Base-by-base conservation (phyloP, 345 rosid genomes). In the Citrus sinensis region DNA sequence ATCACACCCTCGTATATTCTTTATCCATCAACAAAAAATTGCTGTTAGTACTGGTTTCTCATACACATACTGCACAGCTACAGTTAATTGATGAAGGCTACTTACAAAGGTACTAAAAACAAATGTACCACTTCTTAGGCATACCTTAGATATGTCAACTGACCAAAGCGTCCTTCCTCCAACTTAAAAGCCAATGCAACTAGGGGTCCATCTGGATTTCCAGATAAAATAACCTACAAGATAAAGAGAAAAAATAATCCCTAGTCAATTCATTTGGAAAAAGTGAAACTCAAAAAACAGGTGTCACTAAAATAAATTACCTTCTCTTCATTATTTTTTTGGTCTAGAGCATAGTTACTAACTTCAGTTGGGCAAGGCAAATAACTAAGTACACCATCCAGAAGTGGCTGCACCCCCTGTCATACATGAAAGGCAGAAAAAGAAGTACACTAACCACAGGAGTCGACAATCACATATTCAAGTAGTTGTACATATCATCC, bases 111-210 rank as follows among this genome's bases (percentile, higher is more conserved):
- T 27, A 20, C 59, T 30, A 34, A 40, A 79, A 34, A 64, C 24
- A 49, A 56, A 30, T 17, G 32, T 14, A 34, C 54, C 59, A 78
- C 20, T 56, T 71, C 75, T 40, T 49, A 46, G 51, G 71, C 67
- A 56, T 75, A 91, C 99, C 99, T 91, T 51, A 96, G 83, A 83
- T 89, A 96, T 80, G 99, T 96, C 77, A 94, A 84, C 84, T 96
- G 98, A 76, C 98, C 98, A 82, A 92, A 94, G 73, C 98, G 92
- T 70, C 99, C 99, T 86, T 96, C 98, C 85, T 96, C 99, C 79
- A 96, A 79, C 88, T 96, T 96, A 83, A 96, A 96, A 83, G 99
- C 99, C 87, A 96, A 84, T 9, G 98, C 99, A 76, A 96, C 99
- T 30, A 96, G 94, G 61, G 97, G 97, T 82, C 98, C 98, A 85